Evolutionary conservation across 1,284 basidiomycete genomes (phyloP).

Genomic region (Hemileccinum hortonii): DNA sequence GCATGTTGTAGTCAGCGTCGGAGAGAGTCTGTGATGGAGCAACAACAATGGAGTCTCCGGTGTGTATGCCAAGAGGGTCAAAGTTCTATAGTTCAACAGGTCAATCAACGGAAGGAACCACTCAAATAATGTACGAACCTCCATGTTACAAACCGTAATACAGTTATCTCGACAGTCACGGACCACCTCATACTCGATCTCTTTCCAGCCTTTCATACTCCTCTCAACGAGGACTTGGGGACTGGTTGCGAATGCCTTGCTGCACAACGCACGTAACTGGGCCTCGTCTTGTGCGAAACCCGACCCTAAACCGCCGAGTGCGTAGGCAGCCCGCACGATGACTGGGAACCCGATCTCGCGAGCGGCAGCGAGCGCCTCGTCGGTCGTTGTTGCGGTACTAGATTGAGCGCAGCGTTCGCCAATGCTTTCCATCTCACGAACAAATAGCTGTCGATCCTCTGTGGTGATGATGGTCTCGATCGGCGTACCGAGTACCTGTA

Average conservation of each 20-base stretch:
- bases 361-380: constrained; percentile 88
- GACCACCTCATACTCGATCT: constrained; percentile 99
- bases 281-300: constrained; percentile 92
- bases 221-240: constrained; percentile 98
- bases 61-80: constrained; percentile 97
- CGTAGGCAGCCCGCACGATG: constrained; percentile 95
- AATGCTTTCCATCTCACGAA: constrained; percentile 93
- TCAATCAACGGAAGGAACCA: constrained; percentile 1
- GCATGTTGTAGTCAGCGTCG: constrained; percentile 99
- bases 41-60: constrained; percentile 98
- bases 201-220: constrained; percentile 99
- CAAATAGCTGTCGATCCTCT: constrained; percentile 95
- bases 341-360: constrained; percentile 91
- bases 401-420: constrained; percentile 94
- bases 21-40: constrained; percentile 98
- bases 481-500: constrained; percentile 93
- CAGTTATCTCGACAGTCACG: constrained; percentile 97
- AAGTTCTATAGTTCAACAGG: constrained; percentile 77
- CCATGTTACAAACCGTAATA: constrained; percentile 99
- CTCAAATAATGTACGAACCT: constrained; percentile 56
- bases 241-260: constrained; percentile 93
- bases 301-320: constrained; percentile 91
- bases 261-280: constrained; percentile 85
- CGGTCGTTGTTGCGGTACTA: constrained; percentile 77
- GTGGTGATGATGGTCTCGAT: constrained; percentile 98